Evolutionary conservation across 1,284 basidiomycete genomes (phyloP).

Genomic region (Ceratobasidium sp.): DNA sequence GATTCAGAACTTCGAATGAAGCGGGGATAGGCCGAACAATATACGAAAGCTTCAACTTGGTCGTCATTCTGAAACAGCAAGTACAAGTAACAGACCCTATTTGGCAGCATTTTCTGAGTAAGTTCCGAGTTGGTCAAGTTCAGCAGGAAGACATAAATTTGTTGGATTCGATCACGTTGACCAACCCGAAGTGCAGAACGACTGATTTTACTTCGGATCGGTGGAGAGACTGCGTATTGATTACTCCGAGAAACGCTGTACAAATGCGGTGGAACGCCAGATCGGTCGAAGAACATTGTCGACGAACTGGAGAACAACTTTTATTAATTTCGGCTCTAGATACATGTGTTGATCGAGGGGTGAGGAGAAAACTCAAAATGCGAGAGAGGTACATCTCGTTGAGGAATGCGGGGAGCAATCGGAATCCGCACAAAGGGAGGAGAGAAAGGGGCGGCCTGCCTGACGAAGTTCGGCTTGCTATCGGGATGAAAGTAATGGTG

Average conservation of each 20-base stretch:
- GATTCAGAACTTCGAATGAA: not conserved
- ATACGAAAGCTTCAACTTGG: constrained; percentile 55
- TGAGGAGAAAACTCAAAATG: constrained; percentile 43
- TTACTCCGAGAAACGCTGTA: constrained; percentile 55
- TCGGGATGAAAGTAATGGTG: constrained; percentile 31
- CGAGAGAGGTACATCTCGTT: not conserved
- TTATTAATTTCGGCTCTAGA: constrained; percentile 45
- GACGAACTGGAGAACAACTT: constrained; percentile 36
- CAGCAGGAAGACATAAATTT: constrained; percentile 51
- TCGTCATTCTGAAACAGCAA: constrained; percentile 56
- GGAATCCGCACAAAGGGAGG: not conserved
- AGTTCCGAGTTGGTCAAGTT: constrained; percentile 51
- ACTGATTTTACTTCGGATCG: constrained; percentile 47
- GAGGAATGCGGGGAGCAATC: not conserved
- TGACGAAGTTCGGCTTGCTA: not conserved
- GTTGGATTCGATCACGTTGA: constrained; percentile 50
- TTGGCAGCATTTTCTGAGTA: constrained; percentile 55
- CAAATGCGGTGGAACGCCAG: constrained; percentile 53
- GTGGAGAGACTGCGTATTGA: constrained; percentile 52
- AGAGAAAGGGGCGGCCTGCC: not conserved
- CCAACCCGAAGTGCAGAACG: not conserved
- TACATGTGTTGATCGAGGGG: constrained; percentile 42
- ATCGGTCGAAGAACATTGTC: constrained; percentile 47
- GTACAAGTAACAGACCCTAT: constrained; percentile 51
- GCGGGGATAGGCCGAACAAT: constrained; percentile 49